A percentile compares a stretch with the other conserved stretches of the same genome.
These are phyloP conservation scores for Phytophthora hibernalis DNA, from an alignment of 352 stramenopile species.

Conservation along the genomic window DNA sequence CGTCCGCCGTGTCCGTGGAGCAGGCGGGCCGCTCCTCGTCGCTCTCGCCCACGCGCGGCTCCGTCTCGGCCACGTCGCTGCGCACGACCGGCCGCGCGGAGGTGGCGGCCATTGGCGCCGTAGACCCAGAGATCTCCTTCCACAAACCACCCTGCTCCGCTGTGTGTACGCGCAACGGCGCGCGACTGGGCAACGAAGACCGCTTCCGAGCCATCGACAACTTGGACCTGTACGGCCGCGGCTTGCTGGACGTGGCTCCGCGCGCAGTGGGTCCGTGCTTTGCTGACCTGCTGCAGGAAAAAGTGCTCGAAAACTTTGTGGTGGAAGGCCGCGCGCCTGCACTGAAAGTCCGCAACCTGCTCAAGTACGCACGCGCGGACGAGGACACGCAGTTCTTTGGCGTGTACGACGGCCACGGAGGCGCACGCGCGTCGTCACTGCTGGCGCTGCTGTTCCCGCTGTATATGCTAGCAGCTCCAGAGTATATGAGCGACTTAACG, in stretches of 20 bases:
- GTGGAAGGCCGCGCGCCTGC: slow-evolving; percentile 44
- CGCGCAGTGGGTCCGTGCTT: slow-evolving; percentile 28
- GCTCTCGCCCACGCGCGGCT: not conserved
- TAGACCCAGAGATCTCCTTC: slow-evolving; percentile 70
- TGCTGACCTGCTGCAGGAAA: slow-evolving; percentile 38
- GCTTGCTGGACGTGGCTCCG: slow-evolving; percentile 53
- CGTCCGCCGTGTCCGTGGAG: slow-evolving; percentile 44
- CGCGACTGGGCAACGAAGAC: slow-evolving; percentile 69
- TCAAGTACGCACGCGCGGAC: slow-evolving; percentile 29
- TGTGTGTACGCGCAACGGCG: slow-evolving; percentile 53
- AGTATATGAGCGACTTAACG: slow-evolving; percentile 54
- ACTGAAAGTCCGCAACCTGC: slow-evolving; percentile 48
- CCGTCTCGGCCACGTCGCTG: slow-evolving; percentile 15
- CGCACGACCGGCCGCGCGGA: slow-evolving; percentile 9
- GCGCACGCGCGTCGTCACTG: slow-evolving; percentile 62
- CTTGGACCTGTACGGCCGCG: slow-evolving; percentile 65
- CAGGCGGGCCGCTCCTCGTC: slow-evolving; percentile 12
- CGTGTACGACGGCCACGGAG: slow-evolving; percentile 82
- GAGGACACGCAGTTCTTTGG: slow-evolving; percentile 71
- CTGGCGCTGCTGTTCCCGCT: slow-evolving; percentile 72
- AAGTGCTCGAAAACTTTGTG: slow-evolving; percentile 60
- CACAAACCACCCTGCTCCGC: slow-evolving; percentile 40
- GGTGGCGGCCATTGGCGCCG: slow-evolving; percentile 30
- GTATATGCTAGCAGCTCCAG: slow-evolving; percentile 64
- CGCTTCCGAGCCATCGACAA: slow-evolving; percentile 73